A percentile compares a stretch with the other conserved stretches of the same genome.
Evolutionary conservation across 495 filamentous ascomycete genomes (phyloP).

Genomic region (Echria macrotheca): DNA sequence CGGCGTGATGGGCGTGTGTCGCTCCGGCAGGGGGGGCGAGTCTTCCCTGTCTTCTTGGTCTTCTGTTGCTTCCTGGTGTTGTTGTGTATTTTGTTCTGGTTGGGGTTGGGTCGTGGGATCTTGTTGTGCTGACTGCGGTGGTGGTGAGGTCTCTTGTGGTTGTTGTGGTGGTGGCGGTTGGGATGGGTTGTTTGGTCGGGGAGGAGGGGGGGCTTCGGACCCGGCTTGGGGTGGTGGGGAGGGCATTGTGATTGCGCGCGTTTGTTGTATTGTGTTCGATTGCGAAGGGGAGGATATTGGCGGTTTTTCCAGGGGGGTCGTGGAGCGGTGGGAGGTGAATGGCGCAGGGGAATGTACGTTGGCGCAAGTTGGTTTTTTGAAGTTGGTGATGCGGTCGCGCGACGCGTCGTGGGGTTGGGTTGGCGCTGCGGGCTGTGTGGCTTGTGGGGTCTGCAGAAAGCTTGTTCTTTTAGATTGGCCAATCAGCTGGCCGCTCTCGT

Average conservation of each 20-base stretch:
- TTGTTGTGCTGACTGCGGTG: not conserved
- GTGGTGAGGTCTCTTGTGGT: slow-evolving; percentile 13
- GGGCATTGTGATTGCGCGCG: not conserved
- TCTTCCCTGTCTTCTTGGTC: too few species aligned
- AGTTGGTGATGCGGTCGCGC: too few species aligned
- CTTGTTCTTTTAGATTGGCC: too few species aligned
- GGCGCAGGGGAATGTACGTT: too few species aligned
- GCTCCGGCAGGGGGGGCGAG: slow-evolving; percentile 47
- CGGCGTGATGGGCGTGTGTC: slow-evolving; percentile 56
- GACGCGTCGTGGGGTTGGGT: too few species aligned
- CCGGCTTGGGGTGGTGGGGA: slow-evolving; percentile 6
- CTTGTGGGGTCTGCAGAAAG: too few species aligned
- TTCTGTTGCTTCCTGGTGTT: not conserved
- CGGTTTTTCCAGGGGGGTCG: too few species aligned
- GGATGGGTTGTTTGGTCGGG: not conserved
- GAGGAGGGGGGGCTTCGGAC: not conserved
- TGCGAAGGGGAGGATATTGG: too few species aligned
- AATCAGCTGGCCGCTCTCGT: too few species aligned
- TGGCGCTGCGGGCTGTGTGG: too few species aligned
- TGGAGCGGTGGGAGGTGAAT: too few species aligned
- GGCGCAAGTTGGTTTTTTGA: too few species aligned
- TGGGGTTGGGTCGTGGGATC: slow-evolving; percentile 1
- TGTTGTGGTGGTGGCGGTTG: slow-evolving; percentile 8
- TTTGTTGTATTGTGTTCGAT: not conserved
- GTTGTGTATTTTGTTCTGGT: not conserved